A percentile compares a stretch with the other conserved stretches of the same genome.
These are phyloP conservation scores for Beta vulgaris DNA, from an alignment of 148 eudicot genomes.

Conservation along the genomic window DNA sequence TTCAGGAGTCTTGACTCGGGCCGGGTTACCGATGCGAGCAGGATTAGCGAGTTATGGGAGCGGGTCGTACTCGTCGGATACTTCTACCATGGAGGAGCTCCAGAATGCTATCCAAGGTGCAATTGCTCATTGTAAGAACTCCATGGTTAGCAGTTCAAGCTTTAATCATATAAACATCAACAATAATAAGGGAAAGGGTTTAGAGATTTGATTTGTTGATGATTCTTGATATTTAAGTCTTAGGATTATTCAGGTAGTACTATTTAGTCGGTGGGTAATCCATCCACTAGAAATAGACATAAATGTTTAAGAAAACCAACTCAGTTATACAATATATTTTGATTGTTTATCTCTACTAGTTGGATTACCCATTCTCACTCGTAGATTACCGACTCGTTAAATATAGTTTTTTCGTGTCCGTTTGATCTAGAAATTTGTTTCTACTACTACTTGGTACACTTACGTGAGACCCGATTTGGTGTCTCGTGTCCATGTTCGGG, in stretches of 20 bases:
- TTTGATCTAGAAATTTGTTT: too few species aligned
- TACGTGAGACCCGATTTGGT: background rate
- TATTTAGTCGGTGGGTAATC: too few species aligned
- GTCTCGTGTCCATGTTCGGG: slow-evolving; percentile 3
- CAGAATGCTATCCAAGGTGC: slow-evolving; percentile 97
- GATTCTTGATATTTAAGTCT: background rate
- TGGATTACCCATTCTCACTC: too few species aligned
- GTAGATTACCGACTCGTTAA: too few species aligned
- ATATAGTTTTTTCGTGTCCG: background rate
- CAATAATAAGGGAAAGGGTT: slow-evolving; percentile 20
- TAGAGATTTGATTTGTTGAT: background rate
- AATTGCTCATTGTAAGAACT: slow-evolving; percentile 89
- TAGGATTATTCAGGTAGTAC: too few species aligned
- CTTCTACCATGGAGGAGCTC: slow-evolving; percentile 83
- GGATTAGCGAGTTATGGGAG: slow-evolving; percentile 12
- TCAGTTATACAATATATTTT: too few species aligned
- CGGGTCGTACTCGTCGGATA: slow-evolving; percentile 23
- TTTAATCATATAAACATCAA: background rate
- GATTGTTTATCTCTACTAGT: too few species aligned
- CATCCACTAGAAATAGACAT: too few species aligned
- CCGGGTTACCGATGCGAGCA: slow-evolving; percentile 28
- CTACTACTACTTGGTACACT: background rate
- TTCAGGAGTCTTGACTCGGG: slow-evolving; percentile 48
- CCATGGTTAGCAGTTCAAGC: slow-evolving; percentile 47
- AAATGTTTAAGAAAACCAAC: too few species aligned